Evolutionary conservation across 108 stramenopile species (phyloP), one percentile per base, ranked within the genome.

Genomic region (Asterionellopsis glacialis): DNA sequence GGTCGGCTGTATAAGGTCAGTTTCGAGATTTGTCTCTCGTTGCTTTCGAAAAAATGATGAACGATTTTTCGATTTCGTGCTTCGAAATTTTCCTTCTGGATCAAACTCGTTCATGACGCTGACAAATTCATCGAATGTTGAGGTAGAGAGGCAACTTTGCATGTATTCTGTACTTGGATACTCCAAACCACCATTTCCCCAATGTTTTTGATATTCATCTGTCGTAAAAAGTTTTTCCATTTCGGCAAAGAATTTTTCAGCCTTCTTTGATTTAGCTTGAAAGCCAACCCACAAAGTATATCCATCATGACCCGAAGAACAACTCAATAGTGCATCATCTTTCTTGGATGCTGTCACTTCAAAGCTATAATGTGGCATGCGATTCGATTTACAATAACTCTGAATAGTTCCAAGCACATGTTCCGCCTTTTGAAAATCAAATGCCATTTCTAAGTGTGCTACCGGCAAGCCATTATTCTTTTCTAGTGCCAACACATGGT

Each of bases 51-150:
- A n/a, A n/a, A n/a, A n/a, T n/a, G n/a, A n/a, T n/a, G n/a, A n/a
- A n/a, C n/a, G 50, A n/a, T 19, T 25, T 16, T 49, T 48, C 18
- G 33, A 15, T 38, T 62, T 45, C 0, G 38, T 62, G 33, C 50
- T 62, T 51, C 61, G 61, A 39, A 62, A 62, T 50, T 62, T 62
- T 16, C 61, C 61, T 6, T 49, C 61, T 9, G 61, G 61, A 39
- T 62, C 61, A 40, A 62, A 38, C 16, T 62, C 48, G 11, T 10
- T 38, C 61, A 62, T 62, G 13, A 62, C 14, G 10, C 16, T 22
- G 6, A 50, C 11, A 40, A 62, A 62, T 11, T 33, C 2, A 18
- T 39, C 14, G 10, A 62, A 26, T 33, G 2, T 7, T 33, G 2
- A 7, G 33, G 7, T 7, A 5, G 33, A 5, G 7, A 33, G 7